Base-by-base conservation (phyloP, 2,329 filamentous ascomycete species). In the Biscogniauxia marginata region DNA sequence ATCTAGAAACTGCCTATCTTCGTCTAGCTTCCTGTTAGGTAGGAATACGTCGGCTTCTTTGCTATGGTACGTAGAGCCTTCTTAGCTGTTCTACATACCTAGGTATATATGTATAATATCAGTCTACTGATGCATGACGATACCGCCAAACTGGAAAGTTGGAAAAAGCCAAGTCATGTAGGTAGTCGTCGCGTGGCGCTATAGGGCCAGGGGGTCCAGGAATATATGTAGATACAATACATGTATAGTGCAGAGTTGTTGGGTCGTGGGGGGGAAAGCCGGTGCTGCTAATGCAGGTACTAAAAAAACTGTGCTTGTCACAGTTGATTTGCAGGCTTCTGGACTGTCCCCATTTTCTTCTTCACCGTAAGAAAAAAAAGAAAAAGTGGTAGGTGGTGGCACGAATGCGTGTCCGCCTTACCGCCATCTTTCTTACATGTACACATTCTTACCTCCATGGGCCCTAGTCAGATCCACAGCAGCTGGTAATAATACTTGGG, bases 281-380 rank as follows among this genome's bases (percentile, higher is more conserved):
- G 30, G 62, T 57, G 59, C 53, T 61, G 61, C 65, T 68, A 68
- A 68, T 67, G 66, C 66, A 68, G 66, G 66, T 67, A 68, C 66
- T 68, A 59, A 60, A 46, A 53, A 50, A 18, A 49, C 4, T 54
- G 44, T 34, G 53, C 44, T 52, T 52, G 60, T 55, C 57, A 58
- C 54, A 58, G 52, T 59, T 22, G 24, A 53, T 52, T 47, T 45
- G 43, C 46, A 21, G 53, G 43, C 52, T 55, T 50, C 13, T 48
- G 46, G 34, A 54, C 55, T 51, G 49, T 59, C 46, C 49, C 19
- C 22, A 18, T 44, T 43, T 49, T 55, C 16, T 39, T 39, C 61
- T 63, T 61, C 61, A 63, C 61, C 61, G 61, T 63, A 63, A 55
- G 55, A 23, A 34, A 34, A 34, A 13, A 34, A 34, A 34, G 16